Conservation (phyloP, 176 grass and related monocot genomes). For the Tuctoria greenei region DNA sequence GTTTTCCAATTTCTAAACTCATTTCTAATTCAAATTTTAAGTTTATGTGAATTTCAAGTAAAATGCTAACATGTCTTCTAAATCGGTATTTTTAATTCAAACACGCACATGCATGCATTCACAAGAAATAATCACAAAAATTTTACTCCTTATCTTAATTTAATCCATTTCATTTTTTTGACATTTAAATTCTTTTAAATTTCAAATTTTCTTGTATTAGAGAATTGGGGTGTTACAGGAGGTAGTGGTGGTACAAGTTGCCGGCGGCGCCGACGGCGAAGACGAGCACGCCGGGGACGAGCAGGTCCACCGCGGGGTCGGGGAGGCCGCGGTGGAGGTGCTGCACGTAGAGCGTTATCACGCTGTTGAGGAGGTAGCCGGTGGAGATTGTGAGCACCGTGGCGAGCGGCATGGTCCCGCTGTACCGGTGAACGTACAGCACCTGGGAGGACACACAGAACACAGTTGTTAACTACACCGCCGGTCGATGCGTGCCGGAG, state of each 20-base stretch:
- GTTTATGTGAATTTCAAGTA: too few relatives aligned
- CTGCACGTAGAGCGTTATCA: slow-evolving; percentile 54
- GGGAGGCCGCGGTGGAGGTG: slow-evolving; percentile 40
- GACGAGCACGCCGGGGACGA: slow-evolving; percentile 31
- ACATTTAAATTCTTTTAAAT: too few relatives aligned
- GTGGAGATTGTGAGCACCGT: slow-evolving; percentile 36
- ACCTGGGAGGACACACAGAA: slow-evolving; percentile 22
- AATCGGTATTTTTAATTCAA: too few relatives aligned
- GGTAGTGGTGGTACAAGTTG: slow-evolving; percentile 63
- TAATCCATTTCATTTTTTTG: too few relatives aligned
- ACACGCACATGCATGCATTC: too few relatives aligned
- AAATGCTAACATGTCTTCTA: too few relatives aligned
- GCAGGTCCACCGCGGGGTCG: slow-evolving; percentile 47
- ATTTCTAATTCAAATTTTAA: too few relatives aligned
- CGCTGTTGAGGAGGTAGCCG: slow-evolving; percentile 51
- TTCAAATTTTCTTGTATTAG: too few relatives aligned
- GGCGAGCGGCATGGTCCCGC: slow-evolving; percentile 46
- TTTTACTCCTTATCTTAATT: too few relatives aligned
- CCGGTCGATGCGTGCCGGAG: background rate
- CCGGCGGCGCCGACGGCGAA: slow-evolving; percentile 26
- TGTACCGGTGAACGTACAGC: slow-evolving; percentile 66
- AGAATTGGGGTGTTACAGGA: too few relatives aligned
- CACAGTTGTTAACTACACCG: background rate
- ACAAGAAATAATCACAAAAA: too few relatives aligned
- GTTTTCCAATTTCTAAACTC: too few relatives aligned